Percentiles rank a stretch among this genome's conserved stretches.
phyloP scores from a whole-genome alignment of 495 filamentous ascomycete genomes.

The Annulohypoxylon moriforme region DNA sequence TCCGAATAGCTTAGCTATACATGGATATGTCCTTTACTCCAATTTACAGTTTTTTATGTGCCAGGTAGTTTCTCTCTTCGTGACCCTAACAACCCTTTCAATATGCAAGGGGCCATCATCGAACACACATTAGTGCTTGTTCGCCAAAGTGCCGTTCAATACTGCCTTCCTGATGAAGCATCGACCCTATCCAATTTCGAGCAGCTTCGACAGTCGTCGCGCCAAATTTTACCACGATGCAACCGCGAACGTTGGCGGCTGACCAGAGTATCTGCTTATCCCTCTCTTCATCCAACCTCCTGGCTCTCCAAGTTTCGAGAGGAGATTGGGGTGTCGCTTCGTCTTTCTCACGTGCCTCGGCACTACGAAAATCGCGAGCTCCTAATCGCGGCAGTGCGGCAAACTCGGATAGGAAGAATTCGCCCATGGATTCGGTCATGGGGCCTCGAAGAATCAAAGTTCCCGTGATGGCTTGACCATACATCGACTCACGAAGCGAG shows the following conservation, averaged over 20 bases:
- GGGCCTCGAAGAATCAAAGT: conserved; percentile 86
- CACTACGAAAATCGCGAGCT: conserved; percentile 76
- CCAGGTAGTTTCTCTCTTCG: too few species aligned
- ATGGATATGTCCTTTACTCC: background rate
- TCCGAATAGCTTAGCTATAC: background rate
- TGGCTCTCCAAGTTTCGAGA: conserved; percentile 56
- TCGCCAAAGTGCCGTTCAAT: conserved; percentile 61
- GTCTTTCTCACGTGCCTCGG: conserved; percentile 54
- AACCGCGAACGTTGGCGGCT: conserved; percentile 82
- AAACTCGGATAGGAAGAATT: conserved; percentile 82
- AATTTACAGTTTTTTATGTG: background rate
- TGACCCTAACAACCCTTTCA: background rate
- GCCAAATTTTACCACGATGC: conserved; percentile 88
- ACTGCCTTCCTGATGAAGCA: conserved; percentile 63
- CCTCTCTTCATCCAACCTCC: conserved; percentile 64
- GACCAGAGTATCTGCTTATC: conserved; percentile 80
- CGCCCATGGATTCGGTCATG: conserved; percentile 70
- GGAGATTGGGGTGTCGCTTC: conserved; percentile 50
- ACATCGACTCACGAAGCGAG: conserved; percentile 68
- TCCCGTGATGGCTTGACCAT: conserved; percentile 75
- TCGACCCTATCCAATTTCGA: conserved; percentile 62
- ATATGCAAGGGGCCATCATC: conserved; percentile 33
- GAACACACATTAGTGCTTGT: conserved; percentile 63
- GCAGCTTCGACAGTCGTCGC: conserved; percentile 63
- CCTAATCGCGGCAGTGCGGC: conserved; percentile 81